Base-by-base conservation (phyloP, 305 asterid genomes). In the Salvia sclarea region DNA sequence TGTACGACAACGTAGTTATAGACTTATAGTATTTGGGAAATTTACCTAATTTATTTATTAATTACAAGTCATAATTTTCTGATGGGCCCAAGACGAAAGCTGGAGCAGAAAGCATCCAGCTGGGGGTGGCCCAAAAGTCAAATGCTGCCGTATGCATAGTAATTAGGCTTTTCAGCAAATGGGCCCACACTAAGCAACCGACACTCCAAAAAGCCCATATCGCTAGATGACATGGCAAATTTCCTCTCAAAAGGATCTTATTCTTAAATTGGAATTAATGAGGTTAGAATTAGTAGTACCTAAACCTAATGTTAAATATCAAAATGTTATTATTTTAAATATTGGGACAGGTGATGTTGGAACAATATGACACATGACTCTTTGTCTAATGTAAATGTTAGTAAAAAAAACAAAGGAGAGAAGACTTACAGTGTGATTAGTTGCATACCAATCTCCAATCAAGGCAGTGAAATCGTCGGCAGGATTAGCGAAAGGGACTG, bases 371-470 rank as follows among this genome's bases (percentile, higher is more conserved):
- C 33, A 6, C 33, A 3, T 6, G 33, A 28, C 33, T 28, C 33
- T 28, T 28, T 28, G 33, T 28, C 33, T 28, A 28, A 28, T 1
- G 3, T 28, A 33, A 5, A 33, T 5, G 9, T 33, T 33, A 33
- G n/a, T n/a, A n/a, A n/a, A n/a, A 6, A 33, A 5, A 28, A 33
- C 0, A 2, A 10, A n/a, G 22, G 37, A 13, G 11, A 20, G 47
- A 28, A 11, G n/a, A 47, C 89, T 85, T 76, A 91, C 97, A 10
- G 87, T 87, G 84, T 91, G 96, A 78, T 89, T 89, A 65, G 85
- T 57, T 11, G 79, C 83, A 78, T 84, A 87, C 96, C 97, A 88
- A 76, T 88, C 96, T 56, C 97, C 97, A 9, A 79, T 81, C 4
- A 88, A 75, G 41, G 84, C 16, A 0, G 81, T 79, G 55, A 37